Percentiles rank a stretch among this genome's conserved stretches.
phyloP scores from a whole-genome alignment of 2,329 filamentous ascomycete species.

The Cladosporium sp. region DNA sequence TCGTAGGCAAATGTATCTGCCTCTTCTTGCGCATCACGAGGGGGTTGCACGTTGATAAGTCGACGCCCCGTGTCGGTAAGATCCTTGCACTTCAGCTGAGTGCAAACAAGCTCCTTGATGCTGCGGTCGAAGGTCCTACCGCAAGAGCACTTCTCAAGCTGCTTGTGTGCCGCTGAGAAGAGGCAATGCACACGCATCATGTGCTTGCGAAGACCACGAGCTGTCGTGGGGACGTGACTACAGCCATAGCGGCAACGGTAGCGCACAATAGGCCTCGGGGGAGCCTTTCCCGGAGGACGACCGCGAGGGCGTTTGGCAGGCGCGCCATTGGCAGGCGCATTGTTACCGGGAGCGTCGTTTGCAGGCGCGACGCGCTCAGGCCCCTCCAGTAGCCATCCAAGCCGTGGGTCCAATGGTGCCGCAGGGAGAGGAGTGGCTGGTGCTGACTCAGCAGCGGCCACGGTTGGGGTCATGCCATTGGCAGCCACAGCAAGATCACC shows the following conservation, averaged over 20 bases:
- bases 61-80: neutral
- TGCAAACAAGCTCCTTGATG: neutral
- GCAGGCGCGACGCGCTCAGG: neutral
- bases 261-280: neutral
- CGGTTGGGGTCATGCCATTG: neutral
- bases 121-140: neutral
- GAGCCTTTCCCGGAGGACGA: neutral
- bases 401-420: too few species aligned
- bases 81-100: neutral
- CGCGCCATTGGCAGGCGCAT: neutral
- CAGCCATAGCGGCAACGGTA: constrained; percentile 19
- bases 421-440: neutral
- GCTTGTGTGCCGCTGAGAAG: constrained; percentile 2
- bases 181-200: constrained; percentile 12
- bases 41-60: neutral
- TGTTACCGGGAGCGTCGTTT: neutral
- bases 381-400: neutral
- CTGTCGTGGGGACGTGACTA: too few species aligned
- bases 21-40: constrained; percentile 8
- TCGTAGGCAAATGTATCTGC: constrained; percentile 17
- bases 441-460: neutral
- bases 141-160: neutral
- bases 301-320: constrained; percentile 3
- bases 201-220: constrained; percentile 2
- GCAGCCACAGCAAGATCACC: neutral